Percentiles rank a stretch among this genome's conserved stretches.
These are phyloP conservation scores for Cystobasidium onofrii DNA, from an alignment of 768 basidiomycete genomes.

Conservation along the genomic window DNA sequence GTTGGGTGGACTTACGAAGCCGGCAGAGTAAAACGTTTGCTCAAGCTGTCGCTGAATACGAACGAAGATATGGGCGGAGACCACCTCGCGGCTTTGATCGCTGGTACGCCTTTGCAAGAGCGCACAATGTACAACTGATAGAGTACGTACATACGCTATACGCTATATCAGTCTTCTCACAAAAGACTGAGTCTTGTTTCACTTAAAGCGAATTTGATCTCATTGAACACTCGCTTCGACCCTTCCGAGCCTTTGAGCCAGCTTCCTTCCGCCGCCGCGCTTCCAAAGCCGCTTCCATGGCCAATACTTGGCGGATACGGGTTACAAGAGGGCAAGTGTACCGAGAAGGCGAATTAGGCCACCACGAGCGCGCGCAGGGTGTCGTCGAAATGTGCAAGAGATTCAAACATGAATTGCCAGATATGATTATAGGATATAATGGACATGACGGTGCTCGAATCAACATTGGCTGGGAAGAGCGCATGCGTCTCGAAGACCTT, in stretches of 20 bases:
- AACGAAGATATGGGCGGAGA: slow-evolving; percentile 60
- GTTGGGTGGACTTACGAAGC: slow-evolving; percentile 53
- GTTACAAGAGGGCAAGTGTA: slow-evolving; percentile 32
- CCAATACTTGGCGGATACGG: slow-evolving; percentile 39
- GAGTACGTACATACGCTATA: slow-evolving; percentile 39
- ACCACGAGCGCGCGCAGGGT: slow-evolving; percentile 41
- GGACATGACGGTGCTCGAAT: slow-evolving; percentile 40
- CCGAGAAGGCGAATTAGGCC: slow-evolving; percentile 37
- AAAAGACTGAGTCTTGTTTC: too few relatives aligned
- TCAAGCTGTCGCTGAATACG: slow-evolving; percentile 75
- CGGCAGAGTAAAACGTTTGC: slow-evolving; percentile 69
- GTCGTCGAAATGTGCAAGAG: slow-evolving; percentile 35
- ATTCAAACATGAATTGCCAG: slow-evolving; percentile 39
- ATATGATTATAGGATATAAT: slow-evolving; percentile 42
- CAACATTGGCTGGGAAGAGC: slow-evolving; percentile 39
- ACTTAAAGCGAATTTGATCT: slow-evolving; percentile 44
- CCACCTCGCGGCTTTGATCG: slow-evolving; percentile 85
- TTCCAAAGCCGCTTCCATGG: slow-evolving; percentile 26
- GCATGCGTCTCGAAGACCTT: slow-evolving; percentile 36
- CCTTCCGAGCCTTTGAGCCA: slow-evolving; percentile 42
- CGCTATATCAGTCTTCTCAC: too few relatives aligned
- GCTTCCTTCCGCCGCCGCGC: slow-evolving; percentile 37
- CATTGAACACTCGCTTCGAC: slow-evolving; percentile 42
- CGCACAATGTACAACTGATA: slow-evolving; percentile 33
- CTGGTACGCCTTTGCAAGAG: slow-evolving; percentile 51